Conservation (phyloP, 1,284 basidiomycete species). For the Sanghuangporus weigelae region DNA sequence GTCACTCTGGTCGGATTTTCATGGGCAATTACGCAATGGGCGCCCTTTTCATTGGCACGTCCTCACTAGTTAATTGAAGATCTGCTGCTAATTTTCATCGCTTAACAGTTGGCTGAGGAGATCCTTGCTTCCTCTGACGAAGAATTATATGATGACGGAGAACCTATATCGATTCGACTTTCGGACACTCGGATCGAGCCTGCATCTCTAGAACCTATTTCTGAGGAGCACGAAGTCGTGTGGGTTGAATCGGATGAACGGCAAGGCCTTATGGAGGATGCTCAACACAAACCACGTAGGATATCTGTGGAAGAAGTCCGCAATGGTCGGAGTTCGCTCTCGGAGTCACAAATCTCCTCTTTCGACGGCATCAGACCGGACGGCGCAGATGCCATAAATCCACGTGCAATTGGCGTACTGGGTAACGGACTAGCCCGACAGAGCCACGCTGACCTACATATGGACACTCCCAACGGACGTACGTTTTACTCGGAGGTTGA, state of each 20-base stretch:
- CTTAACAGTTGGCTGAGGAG: conserved; percentile 59
- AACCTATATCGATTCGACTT: conserved; percentile 44
- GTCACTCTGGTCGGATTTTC: conserved; percentile 68
- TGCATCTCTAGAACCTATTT: conserved; percentile 8
- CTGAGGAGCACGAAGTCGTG: conserved; percentile 14
- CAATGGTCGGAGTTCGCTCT: conserved; percentile 7
- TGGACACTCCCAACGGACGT: conserved; percentile 13
- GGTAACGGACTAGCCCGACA: conserved; percentile 41
- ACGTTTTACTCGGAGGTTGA: conserved; percentile 12
- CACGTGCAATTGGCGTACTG: conserved; percentile 28
- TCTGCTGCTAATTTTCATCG: not conserved
- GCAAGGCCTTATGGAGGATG: conserved; percentile 12
- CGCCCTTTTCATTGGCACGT: conserved; percentile 68
- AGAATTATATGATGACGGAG: conserved; percentile 32
- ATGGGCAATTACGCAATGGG: conserved; percentile 80
- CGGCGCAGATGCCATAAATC: not conserved
- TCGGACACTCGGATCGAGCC: conserved; percentile 32
- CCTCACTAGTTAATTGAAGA: not conserved
- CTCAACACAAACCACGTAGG: not conserved
- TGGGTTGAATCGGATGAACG: conserved; percentile 17
- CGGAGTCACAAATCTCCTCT: conserved; percentile 12
- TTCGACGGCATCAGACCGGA: conserved; percentile 15
- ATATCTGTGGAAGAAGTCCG: conserved; percentile 10
- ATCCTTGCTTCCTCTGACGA: conserved; percentile 52
- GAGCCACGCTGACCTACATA: conserved; percentile 30